These are phyloP conservation scores for Hypericum perforatum DNA, from an alignment of 345 rosid genomes.

Conservation along the genomic window DNA sequence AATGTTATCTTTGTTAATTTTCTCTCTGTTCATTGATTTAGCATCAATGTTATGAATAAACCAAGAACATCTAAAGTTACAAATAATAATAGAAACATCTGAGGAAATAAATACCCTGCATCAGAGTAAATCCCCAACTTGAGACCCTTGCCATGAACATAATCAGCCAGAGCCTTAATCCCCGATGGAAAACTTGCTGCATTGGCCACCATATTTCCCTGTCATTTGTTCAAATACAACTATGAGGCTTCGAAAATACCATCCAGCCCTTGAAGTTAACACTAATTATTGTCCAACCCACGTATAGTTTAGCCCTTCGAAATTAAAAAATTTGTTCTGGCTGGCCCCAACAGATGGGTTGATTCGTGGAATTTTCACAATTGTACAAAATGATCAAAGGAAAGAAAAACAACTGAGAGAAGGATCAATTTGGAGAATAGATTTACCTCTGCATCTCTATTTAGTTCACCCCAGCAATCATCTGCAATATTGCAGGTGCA, in stretches of 20 bases:
- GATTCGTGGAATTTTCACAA: too few species aligned
- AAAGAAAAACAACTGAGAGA: background rate
- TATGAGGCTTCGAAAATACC: too few species aligned
- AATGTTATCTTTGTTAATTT: too few species aligned
- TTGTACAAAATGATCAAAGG: background rate
- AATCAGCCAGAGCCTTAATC: constrained; percentile 27
- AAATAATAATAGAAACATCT: too few species aligned
- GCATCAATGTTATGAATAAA: too few species aligned
- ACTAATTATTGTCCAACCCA: too few species aligned
- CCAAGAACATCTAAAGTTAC: too few species aligned
- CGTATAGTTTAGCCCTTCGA: too few species aligned
- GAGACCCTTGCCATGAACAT: constrained; percentile 31
- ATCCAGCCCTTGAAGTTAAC: too few species aligned
- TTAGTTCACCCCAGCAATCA: constrained; percentile 92
- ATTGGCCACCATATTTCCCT: constrained; percentile 21
- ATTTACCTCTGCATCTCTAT: constrained; percentile 55
- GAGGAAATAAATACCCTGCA: constrained; percentile 20
- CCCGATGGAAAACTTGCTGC: constrained; percentile 28
- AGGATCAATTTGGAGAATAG: background rate
- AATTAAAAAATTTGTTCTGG: too few species aligned
- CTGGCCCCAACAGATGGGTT: too few species aligned
- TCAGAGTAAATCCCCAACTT: constrained; percentile 34
- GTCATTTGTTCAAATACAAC: background rate
- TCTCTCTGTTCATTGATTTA: too few species aligned
- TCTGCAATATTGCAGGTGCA: constrained; percentile 24